Base-by-base conservation (phyloP, 2,329 filamentous ascomycete genomes). In the Sporothrix dimorphospora region DNA sequence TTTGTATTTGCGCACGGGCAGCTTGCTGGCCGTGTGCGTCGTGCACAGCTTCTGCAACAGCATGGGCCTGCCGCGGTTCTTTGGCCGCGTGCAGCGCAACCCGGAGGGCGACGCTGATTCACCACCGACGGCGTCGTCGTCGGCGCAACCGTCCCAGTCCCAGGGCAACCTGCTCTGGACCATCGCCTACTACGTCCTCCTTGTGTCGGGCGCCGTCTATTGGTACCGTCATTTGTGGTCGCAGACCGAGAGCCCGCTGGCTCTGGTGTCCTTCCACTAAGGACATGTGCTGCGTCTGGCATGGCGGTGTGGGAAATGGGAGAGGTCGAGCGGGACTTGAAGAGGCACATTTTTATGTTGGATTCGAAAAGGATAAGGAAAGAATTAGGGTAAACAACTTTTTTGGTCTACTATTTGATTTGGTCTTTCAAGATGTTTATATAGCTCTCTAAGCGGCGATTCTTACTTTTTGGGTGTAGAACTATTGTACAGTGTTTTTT, bases 31-130 rank as follows among this genome's bases (percentile, higher is more conserved):
- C 14, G 91, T 91, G 42, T 90, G 95, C 70, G 79, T 90, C 24
- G 91, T 93, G 5, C 96, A 99, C 79, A 87, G 89, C 11, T 96
- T 98, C 79, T 99, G 96, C 83, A 99, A 99, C 79, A 92, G 88
- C 83, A 92, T 94, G 87, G 96, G 96, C 8, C 83, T 98, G 67
- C 96, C 96, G 27, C 88, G 94, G 7, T 82, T 98, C 72, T 97
- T 92, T 90, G 95, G 96, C 0, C 84, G 88, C 9, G 88, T 98
- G 3, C 88, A 90, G 76, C 19, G 74, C 67, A n/a, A 77, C 72
- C 34, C 51, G 16, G 12, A 19, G 12, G 19, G 19, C 6, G 63
- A 3, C n/a, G 27, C 6, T 27, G 77, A 61, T 76, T 49, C 27
- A 19, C 42, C 16, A 4, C 74, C 76, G 40, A 76, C 76, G 14